Evolutionary conservation across 2,329 filamentous ascomycete species (phyloP).

Genomic region (Rutstroemia sp.): DNA sequence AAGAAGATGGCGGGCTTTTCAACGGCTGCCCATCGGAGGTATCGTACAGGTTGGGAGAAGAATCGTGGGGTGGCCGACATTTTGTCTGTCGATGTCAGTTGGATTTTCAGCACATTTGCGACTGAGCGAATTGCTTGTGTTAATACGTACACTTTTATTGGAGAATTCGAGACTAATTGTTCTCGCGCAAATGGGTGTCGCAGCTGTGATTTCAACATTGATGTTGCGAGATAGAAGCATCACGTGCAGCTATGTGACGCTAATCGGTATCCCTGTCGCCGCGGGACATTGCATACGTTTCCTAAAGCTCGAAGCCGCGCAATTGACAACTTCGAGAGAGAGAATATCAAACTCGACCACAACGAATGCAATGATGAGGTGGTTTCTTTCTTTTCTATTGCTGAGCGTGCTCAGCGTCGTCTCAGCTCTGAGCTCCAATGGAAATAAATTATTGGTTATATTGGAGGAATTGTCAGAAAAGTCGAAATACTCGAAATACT

Average conservation of each 20-base stretch:
- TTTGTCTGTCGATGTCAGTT: constrained; percentile 27
- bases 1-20: constrained; percentile 90
- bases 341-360: constrained; percentile 16
- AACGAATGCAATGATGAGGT: constrained; percentile 60
- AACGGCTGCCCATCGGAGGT: constrained; percentile 80
- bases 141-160: background rate
- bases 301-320: constrained; percentile 28
- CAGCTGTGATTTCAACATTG: constrained; percentile 11
- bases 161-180: background rate
- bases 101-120: background rate
- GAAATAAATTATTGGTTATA: constrained; percentile 75
- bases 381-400: constrained; percentile 62
- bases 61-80: constrained; percentile 70
- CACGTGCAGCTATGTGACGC: constrained; percentile 15
- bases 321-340: constrained; percentile 9
- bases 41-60: constrained; percentile 76
- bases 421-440: constrained; percentile 71
- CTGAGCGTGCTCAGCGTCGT: constrained; percentile 59
- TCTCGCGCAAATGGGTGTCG: background rate
- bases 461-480: constrained; percentile 78
- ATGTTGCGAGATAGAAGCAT: constrained; percentile 12
- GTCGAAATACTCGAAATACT: constrained; percentile 74
- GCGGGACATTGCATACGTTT: constrained; percentile 28
- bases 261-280: constrained; percentile 7
- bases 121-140: background rate